phyloP scores from a whole-genome alignment of 768 basidiomycete species.

The Rhizopogon vinicolor region DNA sequence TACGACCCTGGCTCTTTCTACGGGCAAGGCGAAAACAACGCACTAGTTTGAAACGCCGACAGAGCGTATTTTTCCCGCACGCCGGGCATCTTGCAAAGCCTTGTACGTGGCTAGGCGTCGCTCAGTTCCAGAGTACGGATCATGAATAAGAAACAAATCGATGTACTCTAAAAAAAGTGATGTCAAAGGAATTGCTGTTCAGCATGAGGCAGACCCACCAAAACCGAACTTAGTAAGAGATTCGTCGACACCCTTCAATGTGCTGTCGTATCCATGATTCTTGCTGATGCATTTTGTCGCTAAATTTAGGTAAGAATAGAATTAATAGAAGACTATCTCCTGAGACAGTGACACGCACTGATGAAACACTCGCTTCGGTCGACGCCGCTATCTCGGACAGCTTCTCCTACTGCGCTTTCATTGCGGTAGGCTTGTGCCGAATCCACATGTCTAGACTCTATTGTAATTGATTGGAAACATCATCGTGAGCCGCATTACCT shows the following conservation, averaged over 20 bases:
- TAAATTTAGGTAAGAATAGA: slow-evolving; percentile 17
- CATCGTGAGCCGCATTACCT: slow-evolving; percentile 28
- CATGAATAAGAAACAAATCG: slow-evolving; percentile 79
- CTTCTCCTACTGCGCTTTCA: slow-evolving; percentile 57
- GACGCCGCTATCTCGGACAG: slow-evolving; percentile 52
- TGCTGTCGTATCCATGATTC: slow-evolving; percentile 59
- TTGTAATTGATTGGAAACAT: neutral
- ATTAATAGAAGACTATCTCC: neutral
- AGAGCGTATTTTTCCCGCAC: slow-evolving; percentile 59
- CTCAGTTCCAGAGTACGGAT: slow-evolving; percentile 59
- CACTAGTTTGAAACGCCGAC: slow-evolving; percentile 88
- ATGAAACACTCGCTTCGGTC: slow-evolving; percentile 62
- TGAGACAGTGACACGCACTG: slow-evolving; percentile 38
- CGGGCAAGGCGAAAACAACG: slow-evolving; percentile 15
- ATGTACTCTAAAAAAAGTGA: slow-evolving; percentile 42
- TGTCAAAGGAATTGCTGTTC: neutral
- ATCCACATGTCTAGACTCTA: slow-evolving; percentile 56
- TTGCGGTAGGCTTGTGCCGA: slow-evolving; percentile 68
- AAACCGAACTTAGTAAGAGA: slow-evolving; percentile 58
- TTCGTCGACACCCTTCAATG: slow-evolving; percentile 51
- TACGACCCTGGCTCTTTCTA: neutral
- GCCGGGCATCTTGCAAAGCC: slow-evolving; percentile 59
- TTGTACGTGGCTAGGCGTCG: slow-evolving; percentile 68
- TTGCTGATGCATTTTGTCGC: slow-evolving; percentile 62
- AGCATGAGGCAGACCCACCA: slow-evolving; percentile 34